phyloP scores from a whole-genome alignment of 106 monocot species.

The Allium fistulosum region DNA sequence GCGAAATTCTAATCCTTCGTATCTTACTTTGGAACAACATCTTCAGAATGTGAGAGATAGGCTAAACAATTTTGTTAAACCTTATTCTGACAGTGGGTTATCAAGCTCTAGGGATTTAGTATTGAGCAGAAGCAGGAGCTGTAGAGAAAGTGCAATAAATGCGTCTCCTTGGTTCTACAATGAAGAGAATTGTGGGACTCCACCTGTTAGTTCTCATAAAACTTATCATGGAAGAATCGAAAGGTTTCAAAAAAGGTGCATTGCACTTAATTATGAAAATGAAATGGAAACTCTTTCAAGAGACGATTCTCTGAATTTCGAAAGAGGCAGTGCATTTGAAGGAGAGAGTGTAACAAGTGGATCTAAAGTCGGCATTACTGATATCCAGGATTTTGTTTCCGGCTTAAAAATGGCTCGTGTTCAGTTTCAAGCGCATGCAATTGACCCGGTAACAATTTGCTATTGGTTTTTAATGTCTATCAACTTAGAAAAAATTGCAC shows the following conservation, averaged over 20 bases:
- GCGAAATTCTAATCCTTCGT: conserved; percentile 14
- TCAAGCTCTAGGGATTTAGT: conserved; percentile 18
- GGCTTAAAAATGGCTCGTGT: conserved; percentile 68
- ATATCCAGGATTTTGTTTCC: conserved; percentile 46
- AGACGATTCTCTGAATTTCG: conserved; percentile 30
- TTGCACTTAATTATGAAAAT: conserved; percentile 29
- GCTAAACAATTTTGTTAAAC: conserved; percentile 23
- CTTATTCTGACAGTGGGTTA: conserved; percentile 20
- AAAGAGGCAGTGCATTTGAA: conserved; percentile 14
- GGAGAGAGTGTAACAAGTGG: conserved; percentile 10
- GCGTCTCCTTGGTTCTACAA: conserved; percentile 33
- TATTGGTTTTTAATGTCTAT: too few species aligned
- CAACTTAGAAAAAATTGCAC: too few species aligned
- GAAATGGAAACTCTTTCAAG: conserved; percentile 28
- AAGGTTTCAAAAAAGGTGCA: conserved; percentile 27
- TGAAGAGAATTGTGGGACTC: conserved; percentile 40
- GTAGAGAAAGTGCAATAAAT: conserved; percentile 29
- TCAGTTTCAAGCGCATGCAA: conserved; percentile 33
- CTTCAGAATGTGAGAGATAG: conserved; percentile 45
- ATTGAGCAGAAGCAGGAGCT: conserved; percentile 74
- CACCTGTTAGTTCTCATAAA: conserved; percentile 47
- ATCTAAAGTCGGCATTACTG: conserved; percentile 35
- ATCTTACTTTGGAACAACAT: conserved; percentile 65
- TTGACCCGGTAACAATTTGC: conserved; percentile 25
- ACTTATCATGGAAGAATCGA: conserved; percentile 53